These are phyloP conservation scores for Jamesozyma jinghongensis DNA, from an alignment of 805 yeast species.

Conservation along the genomic window DNA sequence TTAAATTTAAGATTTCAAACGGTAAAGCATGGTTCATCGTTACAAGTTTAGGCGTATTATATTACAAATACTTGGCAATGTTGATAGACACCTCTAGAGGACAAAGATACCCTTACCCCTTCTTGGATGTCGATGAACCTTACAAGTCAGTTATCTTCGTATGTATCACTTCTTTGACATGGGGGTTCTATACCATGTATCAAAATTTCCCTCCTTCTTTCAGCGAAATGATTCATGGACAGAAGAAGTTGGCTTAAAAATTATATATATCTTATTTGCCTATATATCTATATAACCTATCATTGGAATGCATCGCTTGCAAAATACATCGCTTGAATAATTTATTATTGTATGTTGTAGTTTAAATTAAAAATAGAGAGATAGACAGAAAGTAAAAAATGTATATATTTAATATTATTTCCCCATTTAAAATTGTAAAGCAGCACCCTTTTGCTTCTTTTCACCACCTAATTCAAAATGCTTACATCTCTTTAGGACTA, in stretches of 20 bases:
- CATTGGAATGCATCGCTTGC: too few relatives aligned
- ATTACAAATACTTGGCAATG: slow-evolving; percentile 44
- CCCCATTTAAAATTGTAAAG: slow-evolving; percentile 85
- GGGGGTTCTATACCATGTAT: slow-evolving; percentile 24
- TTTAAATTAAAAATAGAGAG: background rate
- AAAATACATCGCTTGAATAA: background rate
- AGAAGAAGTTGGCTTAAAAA: background rate
- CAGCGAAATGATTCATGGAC: background rate
- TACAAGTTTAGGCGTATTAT: slow-evolving; percentile 34
- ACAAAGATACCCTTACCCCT: slow-evolving; percentile 58
- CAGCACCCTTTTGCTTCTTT: slow-evolving; percentile 99
- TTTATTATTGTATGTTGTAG: background rate
- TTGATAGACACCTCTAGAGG: slow-evolving; percentile 40
- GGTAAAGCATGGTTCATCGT: slow-evolving; percentile 36
- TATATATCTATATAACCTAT: slow-evolving; percentile 1
- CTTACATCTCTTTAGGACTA: slow-evolving; percentile 98
- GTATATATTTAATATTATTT: background rate
- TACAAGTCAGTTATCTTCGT: slow-evolving; percentile 41
- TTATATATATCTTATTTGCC: background rate
- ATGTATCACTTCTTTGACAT: slow-evolving; percentile 34
- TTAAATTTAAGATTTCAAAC: slow-evolving; percentile 28
- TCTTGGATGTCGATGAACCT: slow-evolving; percentile 44
- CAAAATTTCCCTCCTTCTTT: slow-evolving; percentile 24
- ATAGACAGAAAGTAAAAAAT: background rate
- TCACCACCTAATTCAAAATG: slow-evolving; percentile 99